Base-by-base conservation (phyloP, 2,329 filamentous ascomycete species). In the Aspergillus brasiliensis region DNA sequence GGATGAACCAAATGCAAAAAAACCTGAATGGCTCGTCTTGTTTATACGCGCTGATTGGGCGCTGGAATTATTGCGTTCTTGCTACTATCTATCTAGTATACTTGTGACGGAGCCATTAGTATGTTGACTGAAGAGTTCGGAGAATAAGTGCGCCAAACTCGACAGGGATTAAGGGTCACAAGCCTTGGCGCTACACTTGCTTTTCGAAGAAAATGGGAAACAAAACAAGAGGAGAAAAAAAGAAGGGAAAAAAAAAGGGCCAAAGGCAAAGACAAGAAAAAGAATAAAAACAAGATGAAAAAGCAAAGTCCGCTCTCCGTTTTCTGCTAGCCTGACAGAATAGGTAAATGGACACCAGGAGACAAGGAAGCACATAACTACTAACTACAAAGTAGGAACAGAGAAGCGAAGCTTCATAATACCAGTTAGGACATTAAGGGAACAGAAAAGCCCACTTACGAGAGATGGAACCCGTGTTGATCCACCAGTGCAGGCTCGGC, bases 401-500 rank as follows among this genome's bases (percentile, higher is more conserved):
- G 31, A 34, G 31, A 34, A 34, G 31, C 31, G 31, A 34, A 34
- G 31, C 31, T 34, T 34, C 31, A 34, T 34, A 34, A 13, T 34
- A 34, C 31, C 31, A 34, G 3, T 34, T 34, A 28, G 21, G 17
- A 23, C 34, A 53, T 53, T 52, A 48, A 58, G 38, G 46, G 48
- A 42, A 51, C 27, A 49, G 19, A 21, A 28, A 25, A 48, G 21
- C 25, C 46, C 51, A 48, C 55, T 58, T 57, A 48, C 37, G 49
- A 56, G 56, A 56, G 62, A 59, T 49, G 61, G 62, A 65, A 64
- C 62, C 57, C 56, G 62, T 49, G 51, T 17, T 48, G 62, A 62
- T 65, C 65, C 68, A 63, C 66, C 38, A 42, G 51, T 47, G 57
- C 38, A 60, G 58, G 51, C 27, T 62, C 49, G 37, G 65, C 66